A percentile compares a stretch with the other conserved stretches of the same genome.
These are phyloP conservation scores for Collybia sordida DNA, from an alignment of 768 basidiomycete species.

Conservation along the genomic window DNA sequence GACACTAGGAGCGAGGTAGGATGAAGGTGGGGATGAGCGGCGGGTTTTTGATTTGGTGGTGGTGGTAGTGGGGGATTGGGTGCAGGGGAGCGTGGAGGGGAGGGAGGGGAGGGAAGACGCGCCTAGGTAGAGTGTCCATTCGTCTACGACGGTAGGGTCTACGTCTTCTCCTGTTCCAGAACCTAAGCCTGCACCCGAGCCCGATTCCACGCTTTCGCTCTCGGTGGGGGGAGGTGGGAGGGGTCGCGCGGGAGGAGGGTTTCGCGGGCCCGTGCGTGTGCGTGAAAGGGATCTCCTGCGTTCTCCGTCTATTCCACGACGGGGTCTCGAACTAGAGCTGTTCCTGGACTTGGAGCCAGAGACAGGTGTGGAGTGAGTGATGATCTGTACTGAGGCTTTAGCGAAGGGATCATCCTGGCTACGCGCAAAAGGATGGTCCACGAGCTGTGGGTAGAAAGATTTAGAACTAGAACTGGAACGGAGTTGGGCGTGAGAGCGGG, in stretches of 20 bases:
- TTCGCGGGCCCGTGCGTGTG: not conserved
- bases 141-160: not conserved
- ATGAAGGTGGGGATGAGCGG: not conserved
- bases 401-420: conserved; percentile 21
- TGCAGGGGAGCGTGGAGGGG: not conserved
- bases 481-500: no score
- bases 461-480: not conserved
- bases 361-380: conserved; percentile 13
- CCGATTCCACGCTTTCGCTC: not conserved
- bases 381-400: conserved; percentile 21
- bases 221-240: not conserved
- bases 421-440: conserved; percentile 13
- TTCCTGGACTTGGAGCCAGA: no score
- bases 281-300: not conserved
- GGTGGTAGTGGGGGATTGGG: not conserved
- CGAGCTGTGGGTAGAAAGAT: conserved; percentile 6
- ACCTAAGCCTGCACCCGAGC: no score
- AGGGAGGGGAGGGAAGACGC: no score
- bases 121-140: not conserved
- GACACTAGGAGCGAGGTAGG: not conserved
- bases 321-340: no score
- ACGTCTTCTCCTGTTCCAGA: no score
- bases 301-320: not conserved
- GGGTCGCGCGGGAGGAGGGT: not conserved
- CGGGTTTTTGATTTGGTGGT: not conserved